Base-by-base conservation (phyloP, 169 alveolate species). In the Plasmodium cynomolgi region DNA sequence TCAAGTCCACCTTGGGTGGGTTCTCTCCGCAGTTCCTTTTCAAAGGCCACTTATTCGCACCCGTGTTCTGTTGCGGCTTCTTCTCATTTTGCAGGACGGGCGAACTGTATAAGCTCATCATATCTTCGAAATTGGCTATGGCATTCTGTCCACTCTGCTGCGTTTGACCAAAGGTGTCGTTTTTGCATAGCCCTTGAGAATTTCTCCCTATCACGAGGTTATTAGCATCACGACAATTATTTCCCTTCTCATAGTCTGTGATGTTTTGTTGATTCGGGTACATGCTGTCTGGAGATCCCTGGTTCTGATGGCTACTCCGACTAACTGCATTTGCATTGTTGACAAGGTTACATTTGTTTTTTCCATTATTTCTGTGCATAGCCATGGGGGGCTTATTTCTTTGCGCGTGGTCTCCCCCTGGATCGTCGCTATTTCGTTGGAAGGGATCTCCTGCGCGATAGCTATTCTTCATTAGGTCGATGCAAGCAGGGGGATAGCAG, bases 1-100 rank as follows among this genome's bases (percentile, higher is more conserved):
- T 54, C 68, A 85, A 77, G 68, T 54, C 39, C 73, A 85, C 41
- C 44, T 85, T 47, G 33, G 86, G 82, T 2, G 86, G 56, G 81
- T 74, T 37, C 58, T 85, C 81, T 34, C 86, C 73, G 34, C 81
- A 85, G 39, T 85, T 85, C 41, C 93, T 29, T 85, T 74, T 85
- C 62, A 85, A 75, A 23, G 84, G 17, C 86, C 85, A 79, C 41
- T 85, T 79, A 54, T 77, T 85, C 17, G 86, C 33, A n/a, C 26
- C 2, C 8, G 34, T 6, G 50, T 84, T 83, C 26, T 84, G 77
- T 23, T 47, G 71, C 17, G n/a, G 3, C 11, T 77, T 56, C 6
- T 33, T 85, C 68, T 85, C 93, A 34, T 75, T 73, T 23, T 84
- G 47, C 54, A 39, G 3, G 3, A 71, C 54, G 26, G 23, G 34